phyloP scores from a whole-genome alignment of 2,329 filamentous ascomycete species.

The Peltaster fructicola region DNA sequence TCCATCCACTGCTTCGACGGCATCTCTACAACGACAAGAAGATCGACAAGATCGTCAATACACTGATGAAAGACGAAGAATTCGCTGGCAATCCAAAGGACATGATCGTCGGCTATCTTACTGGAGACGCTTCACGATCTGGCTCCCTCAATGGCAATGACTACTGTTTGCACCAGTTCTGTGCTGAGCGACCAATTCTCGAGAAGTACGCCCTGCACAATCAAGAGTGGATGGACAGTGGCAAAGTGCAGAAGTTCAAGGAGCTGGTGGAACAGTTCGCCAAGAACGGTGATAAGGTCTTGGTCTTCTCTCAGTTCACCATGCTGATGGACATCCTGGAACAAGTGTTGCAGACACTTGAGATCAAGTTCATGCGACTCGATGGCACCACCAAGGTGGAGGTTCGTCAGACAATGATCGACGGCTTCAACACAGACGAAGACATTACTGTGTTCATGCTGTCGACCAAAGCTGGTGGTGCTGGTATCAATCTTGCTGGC shows the following conservation, averaged over 20 bases:
- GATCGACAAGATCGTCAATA: conserved; percentile 49
- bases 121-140: conserved; percentile 48
- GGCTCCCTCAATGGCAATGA: conserved; percentile 60
- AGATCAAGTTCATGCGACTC: conserved; percentile 65
- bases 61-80: conserved; percentile 15
- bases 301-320: conserved; percentile 89
- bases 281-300: conserved; percentile 63
- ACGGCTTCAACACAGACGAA: conserved; percentile 61
- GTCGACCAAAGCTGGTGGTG: conserved; percentile 86
- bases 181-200: conserved; percentile 35
- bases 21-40: conserved; percentile 59
- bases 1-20: conserved; percentile 78
- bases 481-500: conserved; percentile 85
- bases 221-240: conserved; percentile 47
- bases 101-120: conserved; percentile 42
- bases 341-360: conserved; percentile 55
- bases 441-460: conserved; percentile 81
- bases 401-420: conserved; percentile 71
- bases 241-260: conserved; percentile 70
- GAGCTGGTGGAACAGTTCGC: conserved; percentile 57
- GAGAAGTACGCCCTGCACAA: conserved; percentile 39
- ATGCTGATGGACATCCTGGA: conserved; percentile 81
- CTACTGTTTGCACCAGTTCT: conserved; percentile 43
- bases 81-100: conserved; percentile 17
- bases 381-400: conserved; percentile 70